Conservation (phyloP, 2,329 filamentous ascomycete genomes). For the Diaporthe aspalathi region DNA sequence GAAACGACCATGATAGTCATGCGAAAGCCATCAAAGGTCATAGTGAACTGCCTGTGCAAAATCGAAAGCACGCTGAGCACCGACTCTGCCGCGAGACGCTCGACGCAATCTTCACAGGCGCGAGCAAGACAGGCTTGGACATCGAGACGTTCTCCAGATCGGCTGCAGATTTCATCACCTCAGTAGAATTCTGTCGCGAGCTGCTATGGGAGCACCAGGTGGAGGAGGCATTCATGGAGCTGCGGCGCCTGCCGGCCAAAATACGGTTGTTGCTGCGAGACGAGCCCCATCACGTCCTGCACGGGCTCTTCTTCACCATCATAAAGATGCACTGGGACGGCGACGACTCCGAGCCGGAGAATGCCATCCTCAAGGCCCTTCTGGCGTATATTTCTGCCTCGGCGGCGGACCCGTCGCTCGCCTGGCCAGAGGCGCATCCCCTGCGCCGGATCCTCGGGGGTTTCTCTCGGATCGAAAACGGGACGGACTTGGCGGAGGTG, state of each 20-base stretch:
- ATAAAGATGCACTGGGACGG: constrained; percentile 28
- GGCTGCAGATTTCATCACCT: constrained; percentile 6
- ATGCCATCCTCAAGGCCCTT: not conserved
- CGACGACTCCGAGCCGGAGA: not conserved
- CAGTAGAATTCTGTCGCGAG: not conserved
- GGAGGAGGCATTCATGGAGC: constrained; percentile 1
- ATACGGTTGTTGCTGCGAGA: not conserved
- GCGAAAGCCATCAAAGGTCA: not conserved
- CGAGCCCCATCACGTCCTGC: constrained; percentile 12
- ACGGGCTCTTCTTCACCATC: constrained; percentile 3
- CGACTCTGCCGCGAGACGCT: not conserved
- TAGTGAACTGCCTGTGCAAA: not conserved
- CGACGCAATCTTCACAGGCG: not conserved
- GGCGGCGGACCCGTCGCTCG: constrained; percentile 3
- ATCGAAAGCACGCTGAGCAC: not conserved
- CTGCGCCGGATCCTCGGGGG: constrained; percentile 1
- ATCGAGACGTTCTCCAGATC: not conserved
- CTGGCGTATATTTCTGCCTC: constrained; percentile 2
- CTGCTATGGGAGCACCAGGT: not conserved
- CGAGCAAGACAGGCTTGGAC: not conserved
- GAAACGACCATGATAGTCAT: not conserved
- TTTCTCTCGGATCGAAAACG: not conserved
- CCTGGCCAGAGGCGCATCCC: constrained; percentile 2
- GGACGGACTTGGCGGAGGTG: constrained; percentile 1
- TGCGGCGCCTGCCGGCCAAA: constrained; percentile 1